phyloP scores from a whole-genome alignment of 176 grass and related monocot species.

The Ensete ventricosum region DNA sequence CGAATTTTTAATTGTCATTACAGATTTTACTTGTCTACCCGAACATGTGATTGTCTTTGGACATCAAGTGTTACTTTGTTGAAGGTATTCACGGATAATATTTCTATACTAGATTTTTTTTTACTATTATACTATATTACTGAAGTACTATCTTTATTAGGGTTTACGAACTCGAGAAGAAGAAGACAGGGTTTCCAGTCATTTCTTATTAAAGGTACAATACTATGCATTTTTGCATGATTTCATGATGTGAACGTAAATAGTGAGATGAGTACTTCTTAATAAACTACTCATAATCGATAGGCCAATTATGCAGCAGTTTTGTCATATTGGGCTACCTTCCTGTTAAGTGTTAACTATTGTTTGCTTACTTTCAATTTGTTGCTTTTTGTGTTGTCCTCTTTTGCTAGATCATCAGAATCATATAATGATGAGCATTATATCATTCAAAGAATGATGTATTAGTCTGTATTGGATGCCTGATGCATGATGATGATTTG shows the following conservation, averaged over 20 bases:
- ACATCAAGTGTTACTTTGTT: slow-evolving; percentile 72
- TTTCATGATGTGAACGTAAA: neutral
- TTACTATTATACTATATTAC: slow-evolving; percentile 3
- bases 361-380: neutral
- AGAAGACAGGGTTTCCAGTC: slow-evolving; percentile 90
- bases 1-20: slow-evolving; percentile 20
- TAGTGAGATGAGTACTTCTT: neutral
- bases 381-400: neutral
- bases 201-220: slow-evolving; percentile 73
- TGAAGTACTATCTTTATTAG: slow-evolving; percentile 30
- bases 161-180: slow-evolving; percentile 77
- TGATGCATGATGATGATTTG: neutral
- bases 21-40: slow-evolving; percentile 76
- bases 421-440: neutral
- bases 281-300: neutral
- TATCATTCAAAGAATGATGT: neutral
- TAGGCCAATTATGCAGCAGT: neutral
- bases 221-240: slow-evolving; percentile 1
- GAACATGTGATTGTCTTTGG: slow-evolving; percentile 58
- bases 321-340: neutral
- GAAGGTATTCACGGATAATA: slow-evolving; percentile 43
- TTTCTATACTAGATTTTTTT: slow-evolving; percentile 1
- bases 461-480: neutral
- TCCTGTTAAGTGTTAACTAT: neutral
- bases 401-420: neutral